These are phyloP conservation scores for Boletus rubroflammeus DNA, from an alignment of 768 basidiomycete species.

Conservation along the genomic window DNA sequence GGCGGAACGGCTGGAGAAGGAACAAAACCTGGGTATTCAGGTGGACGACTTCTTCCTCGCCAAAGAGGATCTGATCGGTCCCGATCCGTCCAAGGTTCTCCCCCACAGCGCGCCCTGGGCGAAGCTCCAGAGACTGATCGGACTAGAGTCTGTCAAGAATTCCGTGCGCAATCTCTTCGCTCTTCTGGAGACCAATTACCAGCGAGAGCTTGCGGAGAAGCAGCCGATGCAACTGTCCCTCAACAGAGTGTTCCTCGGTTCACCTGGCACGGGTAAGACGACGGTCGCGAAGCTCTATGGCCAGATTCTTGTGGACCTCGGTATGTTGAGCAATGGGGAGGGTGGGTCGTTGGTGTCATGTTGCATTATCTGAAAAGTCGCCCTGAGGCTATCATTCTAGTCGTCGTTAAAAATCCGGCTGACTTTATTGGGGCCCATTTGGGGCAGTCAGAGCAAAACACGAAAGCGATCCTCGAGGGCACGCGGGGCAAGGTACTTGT, in stretches of 20 bases:
- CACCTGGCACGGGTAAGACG: not conserved
- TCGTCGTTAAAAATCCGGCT: not conserved
- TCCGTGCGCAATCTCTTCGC: not conserved
- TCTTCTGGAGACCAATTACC: not conserved
- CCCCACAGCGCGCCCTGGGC: not conserved
- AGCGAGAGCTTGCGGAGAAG: not conserved
- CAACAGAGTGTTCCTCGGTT: not conserved
- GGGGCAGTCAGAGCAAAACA: not conserved
- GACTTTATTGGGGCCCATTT: not conserved
- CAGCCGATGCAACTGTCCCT: not conserved
- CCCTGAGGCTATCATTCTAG: not conserved
- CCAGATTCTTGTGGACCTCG: not conserved
- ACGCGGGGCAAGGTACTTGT: not conserved
- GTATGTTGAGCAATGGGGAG: not conserved
- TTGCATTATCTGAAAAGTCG: not conserved
- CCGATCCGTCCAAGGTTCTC: not conserved
- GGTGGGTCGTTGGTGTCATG: not conserved
- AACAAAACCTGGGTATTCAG: not conserved
- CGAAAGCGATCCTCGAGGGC: not conserved
- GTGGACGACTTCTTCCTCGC: not conserved
- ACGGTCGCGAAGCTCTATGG: not conserved
- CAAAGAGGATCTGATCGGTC: not conserved
- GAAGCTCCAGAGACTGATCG: not conserved
- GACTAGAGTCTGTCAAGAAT: not conserved
- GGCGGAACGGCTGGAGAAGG: not conserved